Evolutionary conservation across 2,329 filamentous ascomycete species (phyloP), one percentile per base, ranked within the genome.

Genomic region (Nectriaceae sp.): DNA sequence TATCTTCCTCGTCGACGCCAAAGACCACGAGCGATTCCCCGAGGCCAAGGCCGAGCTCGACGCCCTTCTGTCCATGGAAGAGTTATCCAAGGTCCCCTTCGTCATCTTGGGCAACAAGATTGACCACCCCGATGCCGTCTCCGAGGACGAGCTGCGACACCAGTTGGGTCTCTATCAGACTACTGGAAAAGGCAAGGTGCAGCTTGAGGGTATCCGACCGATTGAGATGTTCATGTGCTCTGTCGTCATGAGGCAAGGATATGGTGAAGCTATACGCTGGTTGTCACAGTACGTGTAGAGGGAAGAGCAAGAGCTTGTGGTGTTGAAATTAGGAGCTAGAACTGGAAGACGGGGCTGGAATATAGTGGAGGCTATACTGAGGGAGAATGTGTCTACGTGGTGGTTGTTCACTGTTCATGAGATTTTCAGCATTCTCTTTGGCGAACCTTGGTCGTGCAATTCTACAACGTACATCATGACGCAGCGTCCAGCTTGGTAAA

Each of bases 211-310:
- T 26, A 96, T 96, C 72, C 82, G 92, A 63, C 90, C 92, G 20
- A 93, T 99, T 66, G 94, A 99, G 81, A 84, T 97, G 55, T 97
- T 97, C 75, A 96, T 99, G 94, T 97, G 92, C 83, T 96, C 90
- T 64, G 92, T 97, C 61, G 93, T 97, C 55, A 96, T 97, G 90
- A 84, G 93, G 73, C 93, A 97, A 79, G 94, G 89, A 59, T 96
- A 96, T 71, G 90, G 90, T 46, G 91, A 96, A 63, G 91, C 82
- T 63, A 93, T 96, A 73, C 84, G 90, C 76, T 96, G 90, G 91
- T 73, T 96, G 73, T 90, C 89, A 47, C 90, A 95, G 79, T 96
- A 95, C 68, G 89, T 95, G 69, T 95, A 87, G 37, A 77, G 70
- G 46, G 40, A 49, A 40, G 45, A 35, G n/a, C n/a, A 42, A 22